phyloP scores from a whole-genome alignment of 495 filamentous ascomycete species.

The Podospora appendiculata region DNA sequence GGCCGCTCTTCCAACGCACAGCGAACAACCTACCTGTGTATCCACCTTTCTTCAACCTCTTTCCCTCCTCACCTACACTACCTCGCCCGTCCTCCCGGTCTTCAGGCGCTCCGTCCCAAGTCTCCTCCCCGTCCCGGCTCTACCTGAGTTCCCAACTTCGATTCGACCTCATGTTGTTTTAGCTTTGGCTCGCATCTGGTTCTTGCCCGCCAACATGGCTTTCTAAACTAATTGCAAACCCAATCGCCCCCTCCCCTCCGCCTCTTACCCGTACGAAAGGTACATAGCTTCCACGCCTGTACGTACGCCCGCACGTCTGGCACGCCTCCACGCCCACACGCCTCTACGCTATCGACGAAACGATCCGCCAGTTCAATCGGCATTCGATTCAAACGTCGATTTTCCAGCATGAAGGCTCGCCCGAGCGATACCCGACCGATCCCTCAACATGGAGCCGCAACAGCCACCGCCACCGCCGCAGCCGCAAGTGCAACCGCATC shows the following conservation, averaged over 20 bases:
- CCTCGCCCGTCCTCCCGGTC: background rate
- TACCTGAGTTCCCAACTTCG: background rate
- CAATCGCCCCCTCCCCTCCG: background rate
- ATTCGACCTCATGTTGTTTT: background rate
- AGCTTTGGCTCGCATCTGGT: background rate
- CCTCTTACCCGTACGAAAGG: no score
- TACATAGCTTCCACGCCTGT: no score
- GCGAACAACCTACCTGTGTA: background rate
- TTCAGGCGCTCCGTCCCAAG: background rate
- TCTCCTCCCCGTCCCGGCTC: background rate
- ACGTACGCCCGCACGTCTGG: no score
- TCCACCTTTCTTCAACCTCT: background rate
- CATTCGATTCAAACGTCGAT: conserved; percentile 6
- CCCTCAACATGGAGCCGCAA: conserved; percentile 26
- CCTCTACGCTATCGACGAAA: background rate
- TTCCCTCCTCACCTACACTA: background rate
- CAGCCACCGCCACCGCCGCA: conserved; percentile 17
- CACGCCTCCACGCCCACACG: no score
- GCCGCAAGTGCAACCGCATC: background rate
- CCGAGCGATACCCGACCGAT: conserved; percentile 12
- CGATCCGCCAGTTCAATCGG: conserved; percentile 2
- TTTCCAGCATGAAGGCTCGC: conserved; percentile 23
- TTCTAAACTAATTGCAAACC: conserved; percentile 12
- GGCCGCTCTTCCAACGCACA: conserved; percentile 3
- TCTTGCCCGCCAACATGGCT: conserved; percentile 7